Conservation (phyloP, 2,329 filamentous ascomycete genomes). For the Fusarium pseudocircinatum region DNA sequence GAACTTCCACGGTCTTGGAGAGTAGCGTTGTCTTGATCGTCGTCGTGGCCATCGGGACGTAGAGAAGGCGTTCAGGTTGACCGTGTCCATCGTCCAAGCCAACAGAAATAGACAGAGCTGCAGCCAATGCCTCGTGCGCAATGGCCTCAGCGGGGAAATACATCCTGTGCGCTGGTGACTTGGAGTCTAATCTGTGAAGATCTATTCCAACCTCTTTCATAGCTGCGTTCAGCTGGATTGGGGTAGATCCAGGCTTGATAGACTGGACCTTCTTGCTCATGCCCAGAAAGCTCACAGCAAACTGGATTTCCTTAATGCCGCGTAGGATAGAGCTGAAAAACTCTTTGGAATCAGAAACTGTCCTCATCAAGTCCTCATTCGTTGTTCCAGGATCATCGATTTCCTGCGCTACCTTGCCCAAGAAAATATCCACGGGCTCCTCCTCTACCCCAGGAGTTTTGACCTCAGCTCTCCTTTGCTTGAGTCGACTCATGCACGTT, state of each 20-base stretch:
- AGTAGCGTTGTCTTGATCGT: conserved; percentile 93
- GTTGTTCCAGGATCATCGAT: conserved; percentile 73
- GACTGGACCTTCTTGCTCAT: conserved; percentile 82
- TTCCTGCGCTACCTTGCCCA: conserved; percentile 80
- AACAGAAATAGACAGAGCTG: conserved; percentile 90
- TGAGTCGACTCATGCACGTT: conserved; percentile 67
- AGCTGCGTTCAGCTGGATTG: conserved; percentile 84
- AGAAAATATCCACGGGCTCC: conserved; percentile 68
- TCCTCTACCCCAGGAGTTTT: conserved; percentile 52
- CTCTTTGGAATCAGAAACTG: conserved; percentile 91
- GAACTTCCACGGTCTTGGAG: conserved; percentile 89
- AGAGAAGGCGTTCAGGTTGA: conserved; percentile 85
- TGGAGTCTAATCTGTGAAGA: conserved; percentile 88
- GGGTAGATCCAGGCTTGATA: conserved; percentile 72
- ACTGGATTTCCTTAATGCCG: conserved; percentile 95
- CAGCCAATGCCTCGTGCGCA: conserved; percentile 92
- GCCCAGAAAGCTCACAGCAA: conserved; percentile 90
- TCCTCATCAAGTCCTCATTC: conserved; percentile 76
- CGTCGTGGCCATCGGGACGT: conserved; percentile 97
- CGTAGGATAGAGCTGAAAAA: conserved; percentile 89
- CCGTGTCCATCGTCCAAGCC: conserved; percentile 91
- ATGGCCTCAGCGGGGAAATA: conserved; percentile 94
- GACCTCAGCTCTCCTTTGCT: conserved; percentile 53
- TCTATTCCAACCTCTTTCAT: conserved; percentile 98
- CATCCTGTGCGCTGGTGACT: conserved; percentile 96